Evolutionary conservation across 1,284 basidiomycete genomes (phyloP), one percentile per base, ranked within the genome.

Genomic region (Vanrija pseudolonga): DNA sequence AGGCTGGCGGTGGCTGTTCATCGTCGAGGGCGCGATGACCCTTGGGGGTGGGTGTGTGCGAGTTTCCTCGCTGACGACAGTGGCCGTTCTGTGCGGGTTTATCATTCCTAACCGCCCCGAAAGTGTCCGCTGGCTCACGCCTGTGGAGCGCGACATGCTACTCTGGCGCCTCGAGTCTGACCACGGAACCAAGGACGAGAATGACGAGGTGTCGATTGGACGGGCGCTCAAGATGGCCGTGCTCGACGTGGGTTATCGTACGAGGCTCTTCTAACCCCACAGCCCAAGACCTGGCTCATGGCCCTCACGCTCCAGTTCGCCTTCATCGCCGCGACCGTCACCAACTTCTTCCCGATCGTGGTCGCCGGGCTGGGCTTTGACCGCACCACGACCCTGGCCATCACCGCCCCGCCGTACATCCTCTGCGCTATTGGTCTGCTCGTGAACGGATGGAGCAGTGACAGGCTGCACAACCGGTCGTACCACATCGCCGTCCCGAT

Each of bases 321-420:
- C 5, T 51, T 42, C 39, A 50, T 58, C 37, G 40, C 49, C 1
- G 54, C 54, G 8, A 23, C 49, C 2, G 56, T 65, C 19, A 58
- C 58, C 37, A 72, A 71, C 57, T 67, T 69, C 55, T 73, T 73
- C 68, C 72, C 72, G 3, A 61, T 67, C 15, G 65, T 72, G 47
- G 59, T 69, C 47, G 45, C 53, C 17, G 55, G 65, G 0, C 60
- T 76, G 17, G 73, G 73, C 5, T 75, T 68, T 58, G 56, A 56
- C 44, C 58, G 64, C 22, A 72, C 63, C n/a, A 68, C 65, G 41
- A 72, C 73, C 1, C 64, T 76, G 12, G 61, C 72, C 8, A 65
- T 78, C 38, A 74, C 71, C 12, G 73, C 72, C 1, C 76, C 76
- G n/a, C 73, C 75, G 7, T 76, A 73, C 57, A 48, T 55, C 41